phyloP scores from a whole-genome alignment of 208 protist species.

The Leishmania braziliensis region DNA sequence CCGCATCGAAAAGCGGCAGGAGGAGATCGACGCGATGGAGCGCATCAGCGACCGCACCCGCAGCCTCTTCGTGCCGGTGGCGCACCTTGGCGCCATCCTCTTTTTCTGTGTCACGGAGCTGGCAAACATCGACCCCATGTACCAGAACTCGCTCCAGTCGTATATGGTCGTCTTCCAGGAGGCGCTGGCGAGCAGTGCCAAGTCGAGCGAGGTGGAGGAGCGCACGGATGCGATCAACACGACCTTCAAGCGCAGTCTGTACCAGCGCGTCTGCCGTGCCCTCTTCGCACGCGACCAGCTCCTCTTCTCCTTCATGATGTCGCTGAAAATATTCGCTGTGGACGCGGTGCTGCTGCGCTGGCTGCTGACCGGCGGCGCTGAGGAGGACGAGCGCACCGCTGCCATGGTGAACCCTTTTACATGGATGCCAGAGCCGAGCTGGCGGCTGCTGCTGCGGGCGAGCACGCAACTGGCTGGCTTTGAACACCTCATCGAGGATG shows the following conservation, averaged over 20 bases:
- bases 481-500: constrained; percentile 36
- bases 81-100: constrained; percentile 93
- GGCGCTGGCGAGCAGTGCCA: constrained; percentile 81
- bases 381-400: constrained; percentile 38
- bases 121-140: constrained; percentile 97
- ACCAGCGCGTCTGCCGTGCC: constrained; percentile 89
- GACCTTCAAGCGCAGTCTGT: constrained; percentile 89
- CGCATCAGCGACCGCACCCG: constrained; percentile 96
- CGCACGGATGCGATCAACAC: constrained; percentile 83
- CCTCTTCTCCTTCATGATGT: constrained; percentile 96
- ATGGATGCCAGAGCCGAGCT: constrained; percentile 92
- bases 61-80: constrained; percentile 94
- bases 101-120: constrained; percentile 99
- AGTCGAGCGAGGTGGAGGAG: constrained; percentile 73
- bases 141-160: constrained; percentile 97
- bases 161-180: constrained; percentile 97
- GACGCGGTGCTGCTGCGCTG: constrained; percentile 89
- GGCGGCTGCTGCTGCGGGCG: constrained; percentile 84
- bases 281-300: constrained; percentile 95
- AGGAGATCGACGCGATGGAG: constrained; percentile 97
- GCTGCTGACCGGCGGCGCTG: constrained; percentile 91
- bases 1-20: constrained; percentile 93
- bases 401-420: constrained; percentile 53
- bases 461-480: constrained; percentile 71
- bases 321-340: constrained; percentile 91